Evolutionary conservation across 2,329 filamentous ascomycete species (phyloP).

Genomic region (Dothidotthia symphoricarpi): DNA sequence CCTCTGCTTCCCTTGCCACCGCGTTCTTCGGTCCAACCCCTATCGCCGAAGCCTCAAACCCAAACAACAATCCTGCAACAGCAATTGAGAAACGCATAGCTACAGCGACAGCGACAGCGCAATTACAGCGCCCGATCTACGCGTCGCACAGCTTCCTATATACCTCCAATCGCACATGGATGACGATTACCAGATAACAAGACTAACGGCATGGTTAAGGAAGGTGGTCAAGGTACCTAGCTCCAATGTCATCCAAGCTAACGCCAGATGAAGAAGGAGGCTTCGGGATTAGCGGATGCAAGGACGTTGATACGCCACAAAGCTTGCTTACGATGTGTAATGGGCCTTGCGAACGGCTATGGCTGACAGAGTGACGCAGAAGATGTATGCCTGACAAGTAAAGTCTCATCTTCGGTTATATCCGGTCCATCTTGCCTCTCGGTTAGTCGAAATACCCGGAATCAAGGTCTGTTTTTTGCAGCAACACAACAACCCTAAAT

Average conservation of each 20-base stretch:
- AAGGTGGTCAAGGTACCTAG: slow-evolving; percentile 26
- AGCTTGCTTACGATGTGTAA: too few species aligned
- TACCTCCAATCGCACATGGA: slow-evolving; percentile 5
- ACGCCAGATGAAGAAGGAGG: slow-evolving; percentile 29
- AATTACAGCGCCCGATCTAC: slow-evolving; percentile 1
- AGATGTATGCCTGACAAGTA: too few species aligned
- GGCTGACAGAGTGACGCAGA: too few species aligned
- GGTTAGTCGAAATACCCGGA: too few species aligned
- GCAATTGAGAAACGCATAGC: slow-evolving; percentile 29
- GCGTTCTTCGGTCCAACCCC: slow-evolving; percentile 15
- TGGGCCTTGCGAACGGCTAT: too few species aligned
- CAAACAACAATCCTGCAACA: slow-evolving; percentile 22
- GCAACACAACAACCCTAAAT: too few species aligned
- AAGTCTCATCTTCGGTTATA: too few species aligned
- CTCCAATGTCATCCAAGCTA: slow-evolving; percentile 17
- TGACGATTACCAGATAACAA: slow-evolving; percentile 17
- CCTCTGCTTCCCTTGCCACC: slow-evolving; percentile 23
- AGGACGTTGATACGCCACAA: slow-evolving; percentile 4
- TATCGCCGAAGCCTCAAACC: slow-evolving; percentile 27
- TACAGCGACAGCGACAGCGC: slow-evolving; percentile 7
- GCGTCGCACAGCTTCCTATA: slow-evolving; percentile 4
- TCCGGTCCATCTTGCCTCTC: too few species aligned
- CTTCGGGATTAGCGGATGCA: slow-evolving; percentile 17
- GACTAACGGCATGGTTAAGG: slow-evolving; percentile 19
- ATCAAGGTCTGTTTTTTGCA: too few species aligned